Evolutionary conservation across 148 eudicot genomes (phyloP), one percentile per base, ranked within the genome.

Genomic region (Polygonum aviculare): DNA sequence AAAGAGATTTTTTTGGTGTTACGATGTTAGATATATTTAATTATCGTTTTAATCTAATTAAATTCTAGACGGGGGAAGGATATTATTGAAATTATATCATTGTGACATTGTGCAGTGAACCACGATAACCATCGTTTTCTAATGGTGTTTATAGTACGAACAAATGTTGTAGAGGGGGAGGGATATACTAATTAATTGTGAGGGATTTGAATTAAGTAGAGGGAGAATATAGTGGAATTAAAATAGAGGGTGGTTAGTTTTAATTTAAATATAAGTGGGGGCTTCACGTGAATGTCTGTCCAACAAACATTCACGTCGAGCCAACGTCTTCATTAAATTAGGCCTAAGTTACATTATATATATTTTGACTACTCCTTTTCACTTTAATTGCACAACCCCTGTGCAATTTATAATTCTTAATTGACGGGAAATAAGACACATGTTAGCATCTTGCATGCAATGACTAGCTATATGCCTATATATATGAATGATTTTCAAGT

Each of bases 261-360:
- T 51, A 51, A 16, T 26, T 26, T 26, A 26, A 26, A 21, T 57
- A 8, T 21, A 57, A 57, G n/a, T 65, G 19, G 41, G 31, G 71
- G 15, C 19, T 65, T 65, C 71, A 65, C 71, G 71, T 65, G 71
- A 65, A 65, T 65, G 71, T 65, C 71, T 15, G 71, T 65, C 71
- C 40, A 65, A 65, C 41, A 65, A 65, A 65, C 71, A 65, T 65
- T 65, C 71, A 65, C 71, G 71, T 65, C 44, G 71, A 40, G 21
- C 40, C 71, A 65, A 35, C 71, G 10, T 65, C 71, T 65, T 65
- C 9, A 35, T 65, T 12, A 65, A 12, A 14, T 3, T 12, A 35
- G 54, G 35, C 33, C n/a, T 18, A 16, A 10, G 12, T 75, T 69
- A 75, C 77, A 44, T 44, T 44, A 44, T 6, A 44, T 6, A 44